Evolutionary conservation across 1,284 basidiomycete species (phyloP).

Genomic region (Sporisorium exsertum): DNA sequence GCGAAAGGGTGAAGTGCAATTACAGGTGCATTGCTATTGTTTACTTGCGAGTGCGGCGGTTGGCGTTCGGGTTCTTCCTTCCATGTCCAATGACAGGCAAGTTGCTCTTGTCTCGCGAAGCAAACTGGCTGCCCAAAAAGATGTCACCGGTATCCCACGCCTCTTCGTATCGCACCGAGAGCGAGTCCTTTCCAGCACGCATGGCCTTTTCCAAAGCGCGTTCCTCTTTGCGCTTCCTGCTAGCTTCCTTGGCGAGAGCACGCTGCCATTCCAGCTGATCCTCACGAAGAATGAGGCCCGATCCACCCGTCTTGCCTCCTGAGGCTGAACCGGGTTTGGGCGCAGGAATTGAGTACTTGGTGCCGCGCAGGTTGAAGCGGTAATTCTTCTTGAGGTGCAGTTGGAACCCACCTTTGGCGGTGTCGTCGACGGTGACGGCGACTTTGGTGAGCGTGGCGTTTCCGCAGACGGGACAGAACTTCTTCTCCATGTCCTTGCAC

Average conservation of each 20-base stretch:
- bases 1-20: background rate
- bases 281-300: conserved; percentile 62
- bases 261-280: conserved; percentile 69
- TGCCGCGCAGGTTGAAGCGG: conserved; percentile 91
- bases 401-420: conserved; percentile 53
- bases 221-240: conserved; percentile 61
- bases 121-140: conserved; percentile 52
- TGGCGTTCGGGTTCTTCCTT: conserved; percentile 66
- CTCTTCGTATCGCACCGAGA: conserved; percentile 65
- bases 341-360: conserved; percentile 90
- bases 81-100: conserved; percentile 66
- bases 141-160: conserved; percentile 65
- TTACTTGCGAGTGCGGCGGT: conserved; percentile 46
- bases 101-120: conserved; percentile 34
- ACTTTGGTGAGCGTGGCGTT: conserved; percentile 90
- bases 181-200: conserved; percentile 58
- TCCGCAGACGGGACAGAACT: conserved; percentile 97
- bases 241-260: conserved; percentile 56
- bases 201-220: conserved; percentile 48
- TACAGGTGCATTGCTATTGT: background rate
- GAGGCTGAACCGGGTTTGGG: conserved; percentile 80
- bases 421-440: conserved; percentile 77
- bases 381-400: conserved; percentile 73
- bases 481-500: conserved; percentile 93
- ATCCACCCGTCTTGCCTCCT: conserved; percentile 54